These are phyloP conservation scores for Colletotrichum echinochloae DNA, from an alignment of 2,329 filamentous ascomycete genomes.

Conservation along the genomic window DNA sequence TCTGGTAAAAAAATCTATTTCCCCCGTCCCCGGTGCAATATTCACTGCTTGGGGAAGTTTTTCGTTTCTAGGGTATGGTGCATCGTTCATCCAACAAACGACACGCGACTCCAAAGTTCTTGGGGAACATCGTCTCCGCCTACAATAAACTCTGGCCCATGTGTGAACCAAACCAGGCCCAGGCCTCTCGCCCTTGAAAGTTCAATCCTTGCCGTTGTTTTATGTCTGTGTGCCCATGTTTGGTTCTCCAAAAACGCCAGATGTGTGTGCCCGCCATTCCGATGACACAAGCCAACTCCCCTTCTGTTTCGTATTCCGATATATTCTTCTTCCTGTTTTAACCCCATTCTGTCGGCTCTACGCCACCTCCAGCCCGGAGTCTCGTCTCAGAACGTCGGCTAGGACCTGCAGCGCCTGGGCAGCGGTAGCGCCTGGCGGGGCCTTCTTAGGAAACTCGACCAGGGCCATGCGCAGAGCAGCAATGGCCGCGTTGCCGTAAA, in stretches of 20 bases:
- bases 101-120: slow-evolving; percentile 20
- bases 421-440: slow-evolving; percentile 60
- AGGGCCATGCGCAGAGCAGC: slow-evolving; percentile 77
- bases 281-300: slow-evolving; percentile 9
- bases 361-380: slow-evolving; percentile 61
- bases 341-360: slow-evolving; percentile 39
- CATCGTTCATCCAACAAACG: slow-evolving; percentile 29
- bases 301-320: slow-evolving; percentile 36
- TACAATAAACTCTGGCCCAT: neutral
- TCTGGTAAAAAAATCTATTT: neutral
- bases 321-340: neutral
- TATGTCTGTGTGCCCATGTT: slow-evolving; percentile 7
- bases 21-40: neutral
- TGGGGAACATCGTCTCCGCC: neutral
- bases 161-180: neutral
- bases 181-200: neutral
- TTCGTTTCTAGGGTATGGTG: slow-evolving; percentile 3
- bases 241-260: slow-evolving; percentile 32
- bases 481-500: slow-evolving; percentile 84
- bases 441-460: slow-evolving; percentile 76
- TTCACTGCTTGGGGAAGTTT: neutral
- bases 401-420: slow-evolving; percentile 65
- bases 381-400: slow-evolving; percentile 63
- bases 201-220: neutral
- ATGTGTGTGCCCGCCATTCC: slow-evolving; percentile 4